Base-by-base conservation (phyloP, 495 filamentous ascomycete species). In the Penicillium atrosanguineum region DNA sequence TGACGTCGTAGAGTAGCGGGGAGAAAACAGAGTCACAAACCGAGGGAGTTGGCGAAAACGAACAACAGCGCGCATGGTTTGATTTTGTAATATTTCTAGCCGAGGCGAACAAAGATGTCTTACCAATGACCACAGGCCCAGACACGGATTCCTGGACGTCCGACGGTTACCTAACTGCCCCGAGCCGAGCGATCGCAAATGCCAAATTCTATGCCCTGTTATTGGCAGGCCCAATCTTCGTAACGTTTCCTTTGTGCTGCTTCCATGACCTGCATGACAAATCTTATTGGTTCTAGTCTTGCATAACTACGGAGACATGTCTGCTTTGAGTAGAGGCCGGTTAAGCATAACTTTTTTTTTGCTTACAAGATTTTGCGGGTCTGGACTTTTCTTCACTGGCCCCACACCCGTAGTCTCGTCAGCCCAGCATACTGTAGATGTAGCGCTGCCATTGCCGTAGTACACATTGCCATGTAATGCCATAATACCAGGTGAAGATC, bases 121-220 rank as follows among this genome's bases (percentile, higher is more conserved):
- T 61, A 61, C 53, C 53, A 57, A 61, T 53, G 50, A 57, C 50
- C 16, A 12, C 19, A 40, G 58, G 50, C 43, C 55, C 44, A 53
- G 48, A 28, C 44, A 44, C 55, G 55, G 55, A 57, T 50, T 16
- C 19, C 6, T 34, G 44, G 55, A 37, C 40, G 28, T 46, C 41
- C 48, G 47, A 31, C 44, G 48, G 48, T 18, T 19, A 26, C 41
- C 14, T 31, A 11, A 50, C 46, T 37, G 39, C 36, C 7, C 46
- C 51, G 50, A 47, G 18, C 26, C 48, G 37, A 50, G 42, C 48
- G 48, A 42, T 31, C 15, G 39, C 11, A 15, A 34, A 34, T 34
- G 11, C 31, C 8, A 34, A 14, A 15, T 34, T 34, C 31, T 8
- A 34, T 34, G 11, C 9, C 3, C 31, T 34, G 11, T 4, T 15